Conservation (phyloP, 2,329 filamentous ascomycete species). For the Epichloe uncinata region DNA sequence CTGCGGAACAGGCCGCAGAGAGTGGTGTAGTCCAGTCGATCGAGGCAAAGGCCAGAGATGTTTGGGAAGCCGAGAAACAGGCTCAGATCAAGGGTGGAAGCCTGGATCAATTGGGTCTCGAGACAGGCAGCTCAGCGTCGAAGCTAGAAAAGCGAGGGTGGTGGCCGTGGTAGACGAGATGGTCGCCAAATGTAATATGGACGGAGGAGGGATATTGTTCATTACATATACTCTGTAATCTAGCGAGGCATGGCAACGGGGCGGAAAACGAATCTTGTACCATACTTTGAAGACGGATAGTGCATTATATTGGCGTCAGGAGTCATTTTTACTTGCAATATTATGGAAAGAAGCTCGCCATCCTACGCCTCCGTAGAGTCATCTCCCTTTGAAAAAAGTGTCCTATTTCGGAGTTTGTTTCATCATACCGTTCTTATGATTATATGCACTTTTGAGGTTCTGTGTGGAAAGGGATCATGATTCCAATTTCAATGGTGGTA, state of each 20-base stretch:
- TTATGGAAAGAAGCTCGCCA: slow-evolving; percentile 8
- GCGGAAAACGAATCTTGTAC: slow-evolving; percentile 18
- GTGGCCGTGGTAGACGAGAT: slow-evolving; percentile 26
- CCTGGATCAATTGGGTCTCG: slow-evolving; percentile 35
- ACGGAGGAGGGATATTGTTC: neutral
- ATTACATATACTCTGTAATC: neutral
- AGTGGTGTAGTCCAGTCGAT: slow-evolving; percentile 13
- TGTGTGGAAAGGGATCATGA: neutral
- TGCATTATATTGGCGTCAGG: slow-evolving; percentile 32
- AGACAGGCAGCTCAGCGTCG: slow-evolving; percentile 12
- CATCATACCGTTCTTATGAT: no score
- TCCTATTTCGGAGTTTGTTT: no score
- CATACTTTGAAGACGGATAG: slow-evolving; percentile 30
- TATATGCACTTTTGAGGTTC: neutral
- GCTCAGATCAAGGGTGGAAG: slow-evolving; percentile 37
- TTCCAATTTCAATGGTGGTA: neutral
- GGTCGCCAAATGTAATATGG: neutral
- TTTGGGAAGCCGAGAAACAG: slow-evolving; percentile 35
- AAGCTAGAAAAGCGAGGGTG: slow-evolving; percentile 33
- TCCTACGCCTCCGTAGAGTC: no score
- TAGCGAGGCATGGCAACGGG: slow-evolving; percentile 6
- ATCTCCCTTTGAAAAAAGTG: no score
- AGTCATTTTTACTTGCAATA: slow-evolving; percentile 22
- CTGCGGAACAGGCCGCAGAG: slow-evolving; percentile 10
- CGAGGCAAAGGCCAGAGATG: slow-evolving; percentile 27